Base-by-base conservation (phyloP, 2,329 filamentous ascomycete species). In the Calonectria hongkongensis region DNA sequence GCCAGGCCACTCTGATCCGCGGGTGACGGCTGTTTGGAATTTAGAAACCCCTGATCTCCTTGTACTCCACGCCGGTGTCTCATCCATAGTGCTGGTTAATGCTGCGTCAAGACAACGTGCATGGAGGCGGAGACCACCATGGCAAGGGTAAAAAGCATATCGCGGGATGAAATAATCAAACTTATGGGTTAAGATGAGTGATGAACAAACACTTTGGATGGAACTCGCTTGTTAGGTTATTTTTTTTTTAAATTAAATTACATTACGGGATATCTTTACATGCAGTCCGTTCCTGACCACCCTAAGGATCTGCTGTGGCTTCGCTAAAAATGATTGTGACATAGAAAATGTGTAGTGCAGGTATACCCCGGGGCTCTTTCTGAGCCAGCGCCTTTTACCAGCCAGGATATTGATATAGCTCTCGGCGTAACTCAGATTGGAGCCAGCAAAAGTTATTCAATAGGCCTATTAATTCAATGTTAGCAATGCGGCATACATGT, bases 381-480 rank as follows among this genome's bases (percentile, higher is more conserved):
- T 54, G 50, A n/a, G 4, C 27, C 27, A 60, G n/a, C 21, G 18
- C 54, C 2, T 21, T 60, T 60, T 25, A 60, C 54, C 54, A 60
- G 10, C 13, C 33, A 41, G 54, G 54, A 27, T 60, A 60, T 41
- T 60, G n/a, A 18, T 41, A 27, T 27, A 67, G 18, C 45, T 68
- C 51, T 16, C 30, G 66, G 30, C 66, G 54, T 27, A 68, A 51
- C 18, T 45, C 51, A 15, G 66, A 43, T 60, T 68, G 66, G 28
- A 68, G 51, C 66, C 66, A 68, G 15, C 66, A 68, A 30, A 68
- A 68, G 39, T 68, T 68, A 27, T 45, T 27, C 10, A 68, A 30
- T 5, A 68, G 10, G 8, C 28, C 51, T 50, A 39, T 65, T 30
- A 13, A 36, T 16, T n/a, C 4, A 27, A n/a, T 21, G 36, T 56